Base-by-base conservation (phyloP, 345 rosid genomes). In the Populus ilicifolia region DNA sequence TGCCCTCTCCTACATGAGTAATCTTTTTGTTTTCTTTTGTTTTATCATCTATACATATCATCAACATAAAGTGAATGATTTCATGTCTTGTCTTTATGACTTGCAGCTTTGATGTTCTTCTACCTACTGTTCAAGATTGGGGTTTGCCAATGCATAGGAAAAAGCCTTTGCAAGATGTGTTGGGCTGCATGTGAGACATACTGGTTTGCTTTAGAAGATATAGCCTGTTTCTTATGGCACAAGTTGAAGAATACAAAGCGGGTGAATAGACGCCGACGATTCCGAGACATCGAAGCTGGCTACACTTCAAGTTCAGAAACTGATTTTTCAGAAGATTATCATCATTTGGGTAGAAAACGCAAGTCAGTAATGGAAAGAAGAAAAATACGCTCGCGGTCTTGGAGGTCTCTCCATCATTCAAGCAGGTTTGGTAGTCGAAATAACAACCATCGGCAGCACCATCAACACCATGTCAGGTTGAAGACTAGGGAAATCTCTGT, bases 111-210 rank as follows among this genome's bases (percentile, higher is more conserved):
- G 74, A 71, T 92, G 81, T 90, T 92, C 90, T 78, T 89, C 82
- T 90, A 89, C 72, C 86, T 89, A 21, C 65, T 89, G 71, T 88
- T 89, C 90, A 86, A 90, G 85, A 62, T 92, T 74, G 97, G 97
- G 27, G 86, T 92, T 35, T 30, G 39, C 70, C 44, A 67, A 14
- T 67, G 70, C 70, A 67, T 67, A 30, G 83, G 76, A 48, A 90
- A 80, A 86, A 87, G 92, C 88, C 84, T 94, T 13, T 89, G 94
- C 73, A 90, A 87, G 77, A 88, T 92, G 88, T 87, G 90, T n/a
- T 93, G 90, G 86, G 87, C 87, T 23, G 89, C 84, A 7, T 92
- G 92, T 46, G 85, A 82, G 18, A 74, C 86, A 1, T 90, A 89
- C 78, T 94, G 93, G 88, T 79, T 27, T 16, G 87, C 90, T 2